A percentile compares a stretch with the other conserved stretches of the same genome.
phyloP scores from a whole-genome alignment of 257 asterid species.

The Pogostemon cablin region DNA sequence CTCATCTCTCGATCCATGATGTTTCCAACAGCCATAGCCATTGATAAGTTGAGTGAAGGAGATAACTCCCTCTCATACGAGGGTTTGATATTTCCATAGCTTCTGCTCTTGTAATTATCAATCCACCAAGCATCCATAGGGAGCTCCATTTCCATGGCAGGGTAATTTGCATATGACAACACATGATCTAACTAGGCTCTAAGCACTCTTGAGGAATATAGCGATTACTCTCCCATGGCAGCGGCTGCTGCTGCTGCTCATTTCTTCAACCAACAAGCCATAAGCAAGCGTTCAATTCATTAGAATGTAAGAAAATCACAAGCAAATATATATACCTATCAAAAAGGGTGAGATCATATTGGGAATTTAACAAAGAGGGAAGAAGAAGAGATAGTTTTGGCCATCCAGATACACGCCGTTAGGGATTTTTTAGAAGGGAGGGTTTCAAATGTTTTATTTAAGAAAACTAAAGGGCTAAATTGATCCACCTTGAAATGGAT shows the following conservation, averaged over 20 bases:
- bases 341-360: conserved; percentile 31
- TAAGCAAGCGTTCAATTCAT: not conserved
- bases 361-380: conserved; percentile 30
- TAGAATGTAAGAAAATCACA: not conserved
- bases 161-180: conserved; percentile 32
- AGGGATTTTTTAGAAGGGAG: no score
- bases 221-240: conserved; percentile 41
- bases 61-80: conserved; percentile 37
- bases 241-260: conserved; percentile 29
- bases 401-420: no score
- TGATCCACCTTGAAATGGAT: no score
- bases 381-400: conserved; percentile 15
- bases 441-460: no score
- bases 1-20: conserved; percentile 45
- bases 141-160: conserved; percentile 5
- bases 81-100: conserved; percentile 22
- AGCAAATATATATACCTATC: no score
- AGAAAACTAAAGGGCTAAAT: no score
- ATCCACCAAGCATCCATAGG: conserved; percentile 44
- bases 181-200: conserved; percentile 34
- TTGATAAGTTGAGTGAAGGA: conserved; percentile 56
- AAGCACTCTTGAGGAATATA: conserved; percentile 37
- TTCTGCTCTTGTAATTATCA: conserved; percentile 41
- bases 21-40: conserved; percentile 55
- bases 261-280: not conserved